phyloP scores from a whole-genome alignment of 345 rosid genomes.

The Hevea brasiliensis region DNA sequence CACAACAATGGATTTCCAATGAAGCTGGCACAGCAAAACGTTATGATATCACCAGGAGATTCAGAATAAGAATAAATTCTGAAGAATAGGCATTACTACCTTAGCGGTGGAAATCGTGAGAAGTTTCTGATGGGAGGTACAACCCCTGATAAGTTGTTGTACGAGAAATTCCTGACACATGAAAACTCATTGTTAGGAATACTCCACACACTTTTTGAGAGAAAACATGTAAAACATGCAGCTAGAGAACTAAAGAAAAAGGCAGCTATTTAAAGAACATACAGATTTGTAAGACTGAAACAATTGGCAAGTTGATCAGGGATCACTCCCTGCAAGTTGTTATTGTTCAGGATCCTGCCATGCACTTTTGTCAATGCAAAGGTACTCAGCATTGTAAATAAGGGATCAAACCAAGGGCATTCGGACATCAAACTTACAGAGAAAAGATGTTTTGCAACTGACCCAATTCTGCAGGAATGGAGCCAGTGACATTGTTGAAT shows the following conservation, averaged over 20 bases:
- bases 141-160: conserved; percentile 79
- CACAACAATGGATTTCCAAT: conserved; percentile 76
- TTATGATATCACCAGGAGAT: not conserved
- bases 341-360: conserved; percentile 73
- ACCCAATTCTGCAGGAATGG: conserved; percentile 75
- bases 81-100: conserved; percentile 35
- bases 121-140: conserved; percentile 64
- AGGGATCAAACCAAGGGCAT: conserved; percentile 11
- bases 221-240: not conserved
- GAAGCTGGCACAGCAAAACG: conserved; percentile 43
- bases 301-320: conserved; percentile 83
- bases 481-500: conserved; percentile 62
- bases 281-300: conserved; percentile 70
- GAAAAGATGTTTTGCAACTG: conserved; percentile 75
- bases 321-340: conserved; percentile 68
- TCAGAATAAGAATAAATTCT: not conserved
- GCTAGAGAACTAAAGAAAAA: not conserved
- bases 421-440: conserved; percentile 48
- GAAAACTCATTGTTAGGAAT: not conserved
- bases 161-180: conserved; percentile 66
- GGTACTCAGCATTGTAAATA: not conserved
- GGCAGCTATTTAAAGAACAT: conserved; percentile 16
- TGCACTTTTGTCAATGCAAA: not conserved
- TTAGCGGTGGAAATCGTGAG: conserved; percentile 58
- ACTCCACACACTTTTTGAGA: not conserved